Base-by-base conservation (phyloP, 140 eudicot genomes). In the Ambrosia hybrid region DNA sequence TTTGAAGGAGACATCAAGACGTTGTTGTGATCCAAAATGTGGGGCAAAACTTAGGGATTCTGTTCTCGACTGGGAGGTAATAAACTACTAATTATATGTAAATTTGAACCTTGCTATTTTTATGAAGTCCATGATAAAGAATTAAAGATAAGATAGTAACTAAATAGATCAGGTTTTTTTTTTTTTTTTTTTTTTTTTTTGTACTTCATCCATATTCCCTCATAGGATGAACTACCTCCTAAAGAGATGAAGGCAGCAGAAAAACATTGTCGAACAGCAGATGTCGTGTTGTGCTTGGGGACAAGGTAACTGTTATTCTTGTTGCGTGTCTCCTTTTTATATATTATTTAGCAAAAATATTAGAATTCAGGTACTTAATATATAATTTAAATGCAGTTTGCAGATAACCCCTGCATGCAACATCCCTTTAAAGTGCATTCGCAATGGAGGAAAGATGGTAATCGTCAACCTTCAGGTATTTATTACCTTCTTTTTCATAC, bases 61-160 rank as follows among this genome's bases (percentile, higher is more conserved):
- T 33, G 96, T 93, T 64, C 96, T 93, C 63, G 98, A 93, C 62
- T 93, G 98, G 98, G 96, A 93, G 93, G 98, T 93, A 87, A 36
- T 45, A 73, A 41, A 13, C 39, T 93, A 84, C 51, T 52, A 63
- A 48, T 33, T 36, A 17, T 56, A 41, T 36, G 36, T 3, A 34
- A 48, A 16, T 36, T 49, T 49, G 0, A 0, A 5, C 53, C 46
- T 37, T 53, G 56, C 2, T 16, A 33, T 38, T 3, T 10, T 4
- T 1, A 14, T 2, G 30, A 21, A 21, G 30, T 21, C 30, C 30
- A 21, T 21, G 30, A 21, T 21, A 21, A 21, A 21, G 30, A 21
- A n/a, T n/a, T 21, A 21, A 21, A 21, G 30, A 21, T 21, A 21
- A 21, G 30, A 21, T 21, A 21, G 30, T 21, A 21, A 21, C 30